Base-by-base conservation (phyloP, 257 asterid species). In the Pogostemon cablin region DNA sequence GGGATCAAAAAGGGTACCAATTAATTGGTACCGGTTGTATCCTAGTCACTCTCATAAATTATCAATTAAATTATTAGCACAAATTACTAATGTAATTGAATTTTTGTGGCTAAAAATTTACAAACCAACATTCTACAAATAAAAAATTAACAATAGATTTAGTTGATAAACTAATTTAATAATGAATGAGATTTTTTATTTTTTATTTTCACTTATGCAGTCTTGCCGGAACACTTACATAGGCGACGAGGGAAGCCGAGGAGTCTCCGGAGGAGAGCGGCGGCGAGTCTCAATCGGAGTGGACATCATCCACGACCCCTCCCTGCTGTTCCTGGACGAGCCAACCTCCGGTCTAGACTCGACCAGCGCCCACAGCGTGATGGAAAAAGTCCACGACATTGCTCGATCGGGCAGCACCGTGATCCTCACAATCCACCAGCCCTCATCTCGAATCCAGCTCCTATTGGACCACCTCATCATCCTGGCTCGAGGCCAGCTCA, bases 341-440 rank as follows among this genome's bases (percentile, higher is more conserved):
- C 97, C 96, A 1, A 91, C 97, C 32, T 89, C 96, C 0, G 97
- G 97, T 0, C 81, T 91, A 3, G 97, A 91, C 79, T 91, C 97
- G 52, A 91, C 96, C n/a, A 91, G 96, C 46, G 95, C 97, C 0
- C 82, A 86, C 68, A 89, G 90, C 38, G 96, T 91, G 54, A 87
- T 91, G 41, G 95, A 91, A 75, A 89, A 86, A 79, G 91, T 91
- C 59, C 95, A 86, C 34, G 87, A 87, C 50, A 89, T 91, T 40
- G 96, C 97, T 0, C 82, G 85, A 3, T 17, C 83, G 0, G 97
- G 97, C 6, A 89, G 96, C 83, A 91, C 93, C 2, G 96, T 89
- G 49, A 86, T 91, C 46, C 95, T 91, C 53, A 86, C 96, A 7
- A 89, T 91, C 60, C 97, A 89, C 80, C 97, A 89, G 76, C 97